Conservation (phyloP, 371 early-diverging fungal species). For the Saksenaea oblongispora region DNA sequence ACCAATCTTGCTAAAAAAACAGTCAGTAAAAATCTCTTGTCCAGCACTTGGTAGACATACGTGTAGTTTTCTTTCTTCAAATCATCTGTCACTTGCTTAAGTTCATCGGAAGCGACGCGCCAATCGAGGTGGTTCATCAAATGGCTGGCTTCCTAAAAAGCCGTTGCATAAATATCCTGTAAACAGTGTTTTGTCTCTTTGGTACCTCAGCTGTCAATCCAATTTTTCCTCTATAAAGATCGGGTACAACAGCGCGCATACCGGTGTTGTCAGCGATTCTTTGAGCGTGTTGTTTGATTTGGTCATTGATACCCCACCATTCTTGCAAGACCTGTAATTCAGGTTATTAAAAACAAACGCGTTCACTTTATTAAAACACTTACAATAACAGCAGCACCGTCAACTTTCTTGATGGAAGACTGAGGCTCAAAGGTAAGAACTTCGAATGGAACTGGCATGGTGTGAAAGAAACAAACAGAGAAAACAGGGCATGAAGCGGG, state of each 20-base stretch:
- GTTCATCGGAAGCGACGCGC: slow-evolving; percentile 33
- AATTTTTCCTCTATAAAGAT: slow-evolving; percentile 51
- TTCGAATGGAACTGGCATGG: slow-evolving; percentile 17
- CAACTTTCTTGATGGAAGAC: slow-evolving; percentile 9
- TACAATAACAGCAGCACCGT: slow-evolving; percentile 32
- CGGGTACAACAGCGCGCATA: slow-evolving; percentile 44
- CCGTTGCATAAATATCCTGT: background rate
- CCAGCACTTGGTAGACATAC: slow-evolving; percentile 9
- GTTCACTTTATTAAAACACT: background rate
- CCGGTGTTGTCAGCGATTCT: slow-evolving; percentile 49
- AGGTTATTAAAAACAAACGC: background rate
- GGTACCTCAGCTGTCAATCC: slow-evolving; percentile 40
- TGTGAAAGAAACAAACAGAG: background rate
- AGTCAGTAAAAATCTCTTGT: background rate
- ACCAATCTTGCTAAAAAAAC: slow-evolving; percentile 30
- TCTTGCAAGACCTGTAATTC: slow-evolving; percentile 29
- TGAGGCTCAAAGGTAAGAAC: slow-evolving; percentile 20
- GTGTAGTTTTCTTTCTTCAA: slow-evolving; percentile 22
- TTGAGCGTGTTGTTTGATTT: slow-evolving; percentile 46
- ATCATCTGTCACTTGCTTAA: slow-evolving; percentile 23
- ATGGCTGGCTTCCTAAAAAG: slow-evolving; percentile 45
- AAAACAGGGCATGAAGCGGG: background rate
- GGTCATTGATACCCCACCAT: slow-evolving; percentile 49
- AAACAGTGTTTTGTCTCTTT: background rate
- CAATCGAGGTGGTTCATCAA: slow-evolving; percentile 54